Percentiles rank a stretch among this genome's conserved stretches.
phyloP scores from a whole-genome alignment of 164 flowering plant species.

The Nymphaea colorata region DNA sequence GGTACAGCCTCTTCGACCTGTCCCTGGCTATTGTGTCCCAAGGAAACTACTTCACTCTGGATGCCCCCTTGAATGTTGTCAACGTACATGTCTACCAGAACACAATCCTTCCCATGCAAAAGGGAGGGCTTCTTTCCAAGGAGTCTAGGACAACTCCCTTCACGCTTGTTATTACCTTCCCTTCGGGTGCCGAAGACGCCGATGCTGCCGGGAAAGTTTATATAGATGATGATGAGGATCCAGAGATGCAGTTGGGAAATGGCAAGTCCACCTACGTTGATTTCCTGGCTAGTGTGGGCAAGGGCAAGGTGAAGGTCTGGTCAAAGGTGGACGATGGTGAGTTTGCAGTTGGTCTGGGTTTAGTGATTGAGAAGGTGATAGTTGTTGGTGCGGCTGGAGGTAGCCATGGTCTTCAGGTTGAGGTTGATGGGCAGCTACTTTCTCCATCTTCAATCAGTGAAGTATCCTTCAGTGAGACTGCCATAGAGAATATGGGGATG shows the following conservation, averaged over 20 bases:
- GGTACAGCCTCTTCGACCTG: slow-evolving; percentile 1
- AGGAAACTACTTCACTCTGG: neutral
- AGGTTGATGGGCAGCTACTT: neutral
- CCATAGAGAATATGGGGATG: neutral
- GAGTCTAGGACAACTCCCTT: slow-evolving; percentile 1
- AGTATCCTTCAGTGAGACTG: neutral
- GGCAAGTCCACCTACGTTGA: neutral
- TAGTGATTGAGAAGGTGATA: slow-evolving; percentile 1
- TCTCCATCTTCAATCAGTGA: neutral
- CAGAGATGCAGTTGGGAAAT: neutral
- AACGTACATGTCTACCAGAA: slow-evolving; percentile 3
- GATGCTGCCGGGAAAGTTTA: neutral
- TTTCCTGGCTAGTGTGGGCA: neutral
- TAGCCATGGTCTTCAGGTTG: neutral
- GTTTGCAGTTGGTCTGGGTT: neutral
- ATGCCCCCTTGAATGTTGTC: slow-evolving; percentile 3
- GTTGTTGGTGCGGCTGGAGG: neutral
- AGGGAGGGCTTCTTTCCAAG: neutral
- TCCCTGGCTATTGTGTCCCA: neutral
- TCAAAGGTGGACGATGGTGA: slow-evolving; percentile 1
- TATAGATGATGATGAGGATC: slow-evolving; percentile 2
- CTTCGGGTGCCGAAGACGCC: neutral
- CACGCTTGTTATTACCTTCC: neutral
- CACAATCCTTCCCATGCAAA: neutral
- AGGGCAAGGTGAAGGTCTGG: neutral